Conservation (phyloP, 75 land plant genomes). For the Pinus taeda region DNA sequence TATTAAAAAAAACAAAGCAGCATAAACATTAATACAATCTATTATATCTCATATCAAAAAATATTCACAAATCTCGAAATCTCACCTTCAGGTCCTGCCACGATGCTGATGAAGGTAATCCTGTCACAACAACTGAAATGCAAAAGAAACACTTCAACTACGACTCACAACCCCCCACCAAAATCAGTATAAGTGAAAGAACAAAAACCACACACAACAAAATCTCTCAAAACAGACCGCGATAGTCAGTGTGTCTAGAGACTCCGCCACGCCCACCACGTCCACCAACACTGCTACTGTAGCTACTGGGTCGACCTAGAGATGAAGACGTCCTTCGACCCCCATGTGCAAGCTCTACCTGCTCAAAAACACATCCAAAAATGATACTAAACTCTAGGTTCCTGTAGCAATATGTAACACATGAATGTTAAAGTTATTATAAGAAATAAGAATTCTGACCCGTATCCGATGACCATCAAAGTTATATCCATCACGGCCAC, state of each 20-base stretch:
- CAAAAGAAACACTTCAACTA: not conserved
- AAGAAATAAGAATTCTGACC: constrained; percentile 17
- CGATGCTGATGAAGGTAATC: constrained; percentile 92
- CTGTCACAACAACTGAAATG: constrained; percentile 69
- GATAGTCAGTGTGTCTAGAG: constrained; percentile 77
- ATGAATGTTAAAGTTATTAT: not conserved
- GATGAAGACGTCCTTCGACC: constrained; percentile 58
- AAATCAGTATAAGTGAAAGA: not conserved
- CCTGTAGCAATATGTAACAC: not conserved
- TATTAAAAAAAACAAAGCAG: not conserved
- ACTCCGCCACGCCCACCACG: constrained; percentile 52
- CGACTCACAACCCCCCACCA: not conserved
- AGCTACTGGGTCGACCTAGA: constrained; percentile 37
- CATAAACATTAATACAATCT: not conserved
- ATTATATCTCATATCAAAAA: constrained; percentile 1
- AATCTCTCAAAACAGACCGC: constrained; percentile 42
- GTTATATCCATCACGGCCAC: constrained; percentile 69
- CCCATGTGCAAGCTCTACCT: constrained; percentile 84
- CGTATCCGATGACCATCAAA: constrained; percentile 70
- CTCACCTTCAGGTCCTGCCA: constrained; percentile 96
- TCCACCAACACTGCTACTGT: constrained; percentile 37
- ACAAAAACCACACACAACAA: not conserved
- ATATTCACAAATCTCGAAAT: not conserved
- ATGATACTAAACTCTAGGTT: not conserved
- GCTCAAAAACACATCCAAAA: not conserved